A percentile compares a stretch with the other conserved stretches of the same genome.
phyloP scores from a whole-genome alignment of 148 eudicot genomes.

The Talinum fruticosum region DNA sequence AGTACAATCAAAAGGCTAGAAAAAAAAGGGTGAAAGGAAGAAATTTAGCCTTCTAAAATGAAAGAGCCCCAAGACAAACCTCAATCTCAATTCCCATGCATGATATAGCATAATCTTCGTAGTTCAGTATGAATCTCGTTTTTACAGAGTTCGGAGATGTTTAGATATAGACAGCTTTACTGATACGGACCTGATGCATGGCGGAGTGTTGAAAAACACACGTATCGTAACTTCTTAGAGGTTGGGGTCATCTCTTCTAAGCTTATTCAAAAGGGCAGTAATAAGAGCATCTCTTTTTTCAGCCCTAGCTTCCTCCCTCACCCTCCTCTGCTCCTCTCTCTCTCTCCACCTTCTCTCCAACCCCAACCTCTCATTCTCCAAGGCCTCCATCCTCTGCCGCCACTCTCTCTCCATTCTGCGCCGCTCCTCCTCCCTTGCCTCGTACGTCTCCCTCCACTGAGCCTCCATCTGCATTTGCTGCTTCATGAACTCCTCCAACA shows the following conservation, averaged over 20 bases:
- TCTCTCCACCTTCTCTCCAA: constrained; percentile 79
- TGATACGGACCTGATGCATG: too few species aligned
- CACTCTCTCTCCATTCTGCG: constrained; percentile 63
- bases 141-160: too few species aligned
- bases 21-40: neutral
- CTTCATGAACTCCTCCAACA: constrained; percentile 73
- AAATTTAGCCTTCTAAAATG: neutral
- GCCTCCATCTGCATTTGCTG: constrained; percentile 65
- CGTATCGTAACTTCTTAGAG: constrained; percentile 16
- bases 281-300: constrained; percentile 87
- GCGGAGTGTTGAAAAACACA: too few species aligned
- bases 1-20: neutral
- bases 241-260: constrained; percentile 50
- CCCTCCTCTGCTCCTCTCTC: constrained; percentile 69
- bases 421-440: constrained; percentile 79
- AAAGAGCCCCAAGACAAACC: neutral
- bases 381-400: constrained; percentile 66
- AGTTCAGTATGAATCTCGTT: too few species aligned
- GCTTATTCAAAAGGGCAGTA: constrained; percentile 61
- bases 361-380: constrained; percentile 71
- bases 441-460: constrained; percentile 61
- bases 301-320: constrained; percentile 82
- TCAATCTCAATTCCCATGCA: neutral
- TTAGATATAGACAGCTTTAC: too few species aligned
- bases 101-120: neutral